phyloP scores from a whole-genome alignment of 257 asterid species.

The Solanum corneliomulleri region DNA sequence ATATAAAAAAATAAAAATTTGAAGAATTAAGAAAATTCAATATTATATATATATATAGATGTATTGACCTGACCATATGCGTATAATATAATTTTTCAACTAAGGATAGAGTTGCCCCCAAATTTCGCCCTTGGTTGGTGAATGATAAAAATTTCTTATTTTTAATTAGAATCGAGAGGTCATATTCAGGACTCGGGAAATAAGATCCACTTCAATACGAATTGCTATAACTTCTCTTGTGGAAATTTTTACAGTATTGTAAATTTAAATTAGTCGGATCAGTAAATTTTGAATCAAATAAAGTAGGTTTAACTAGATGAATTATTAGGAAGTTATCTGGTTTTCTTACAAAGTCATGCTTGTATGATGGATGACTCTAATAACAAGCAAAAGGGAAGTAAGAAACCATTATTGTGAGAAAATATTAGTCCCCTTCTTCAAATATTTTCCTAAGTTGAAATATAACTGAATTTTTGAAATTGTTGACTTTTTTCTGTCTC shows the following conservation, averaged over 20 bases:
- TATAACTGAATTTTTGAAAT: slow-evolving; percentile 16
- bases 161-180: not conserved
- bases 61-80: not conserved
- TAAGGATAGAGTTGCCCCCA: not conserved
- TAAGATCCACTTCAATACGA: not conserved
- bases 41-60: not conserved
- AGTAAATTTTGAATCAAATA: not conserved
- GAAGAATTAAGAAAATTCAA: not conserved
- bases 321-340: not conserved
- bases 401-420: not conserved
- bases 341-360: not conserved
- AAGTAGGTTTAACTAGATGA: not conserved
- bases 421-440: not conserved
- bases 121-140: not conserved
- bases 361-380: slow-evolving; percentile 8
- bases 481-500: not conserved
- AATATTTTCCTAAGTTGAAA: slow-evolving; percentile 14
- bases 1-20: not conserved
- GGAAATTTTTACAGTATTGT: not conserved
- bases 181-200: not conserved
- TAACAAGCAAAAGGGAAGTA: slow-evolving; percentile 15
- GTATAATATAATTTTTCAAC: not conserved
- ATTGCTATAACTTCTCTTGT: not conserved
- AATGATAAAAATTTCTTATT: not conserved
- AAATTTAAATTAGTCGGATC: not conserved